Base-by-base conservation (phyloP, 371 early-diverging fungal species). In the Basidiobolus meristosporus region DNA sequence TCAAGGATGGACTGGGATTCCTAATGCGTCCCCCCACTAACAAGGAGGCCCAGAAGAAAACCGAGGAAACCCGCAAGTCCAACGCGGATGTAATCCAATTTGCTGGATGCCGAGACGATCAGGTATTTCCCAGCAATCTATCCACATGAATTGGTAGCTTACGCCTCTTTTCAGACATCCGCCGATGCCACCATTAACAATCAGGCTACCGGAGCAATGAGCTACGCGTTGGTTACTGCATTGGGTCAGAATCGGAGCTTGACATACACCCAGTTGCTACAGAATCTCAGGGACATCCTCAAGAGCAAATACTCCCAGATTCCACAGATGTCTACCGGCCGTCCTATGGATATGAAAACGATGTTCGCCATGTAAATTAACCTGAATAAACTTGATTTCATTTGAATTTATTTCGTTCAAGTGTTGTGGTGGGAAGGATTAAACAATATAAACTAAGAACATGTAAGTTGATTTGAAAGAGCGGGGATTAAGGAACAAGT, bases 41-140 rank as follows among this genome's bases (percentile, higher is more conserved):
- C 16, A 35, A 23, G 12, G 30, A 29, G 12, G 21, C 29, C 2
- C 33, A 16, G 7, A 36, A 34, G 14, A 4, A 26, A 20, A 41
- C 17, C 7, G 20, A 34, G 10, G 16, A 43, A 36, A 36, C 26
- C n/a, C 40, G 31, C 9, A 20, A 26, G n/a, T 23, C 17, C 18
- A 23, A 20, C 39, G 83, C 82, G 10, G 83, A 84, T 56, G 82
- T 85, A 3, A 66, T 84, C 42, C 79, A 82, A 82, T 85, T 89
- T 40, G 73, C 77, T 26, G 92, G 85, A 52, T 72, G 62, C 36
- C 43, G 54, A 10, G 34, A 34, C 41, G 35, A 41, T n/a, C 36
- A 36, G 42, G 26, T 26, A 26, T 9, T 26, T 26, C n/a, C n/a
- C n/a, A n/a, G n/a, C n/a, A n/a, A n/a, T n/a, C n/a, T n/a, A n/a